Evolutionary conservation across 2,329 filamentous ascomycete species (phyloP).

Genomic region (Colletotrichum sp.): DNA sequence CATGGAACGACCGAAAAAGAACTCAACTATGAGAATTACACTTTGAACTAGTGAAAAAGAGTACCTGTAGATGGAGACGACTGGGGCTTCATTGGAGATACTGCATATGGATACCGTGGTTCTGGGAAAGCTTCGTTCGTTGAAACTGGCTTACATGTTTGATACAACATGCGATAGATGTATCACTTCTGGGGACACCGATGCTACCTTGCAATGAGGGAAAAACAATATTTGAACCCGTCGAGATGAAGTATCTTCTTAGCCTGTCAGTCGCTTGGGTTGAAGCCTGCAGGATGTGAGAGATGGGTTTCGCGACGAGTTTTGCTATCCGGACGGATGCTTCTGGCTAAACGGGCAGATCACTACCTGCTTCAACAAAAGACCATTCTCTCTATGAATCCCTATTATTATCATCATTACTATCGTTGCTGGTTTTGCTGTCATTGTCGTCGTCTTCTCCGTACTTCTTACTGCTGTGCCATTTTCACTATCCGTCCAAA

Average conservation of each 20-base stretch:
- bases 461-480: no score
- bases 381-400: no score
- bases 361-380: no score
- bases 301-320: not conserved
- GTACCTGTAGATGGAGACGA: not conserved
- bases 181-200: not conserved
- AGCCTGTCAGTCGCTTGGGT: not conserved
- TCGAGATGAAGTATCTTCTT: not conserved
- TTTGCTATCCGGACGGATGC: not conserved
- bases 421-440: no score
- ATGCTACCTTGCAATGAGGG: not conserved
- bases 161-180: not conserved
- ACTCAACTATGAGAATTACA: not conserved
- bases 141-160: not conserved
- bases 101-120: not conserved
- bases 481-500: no score
- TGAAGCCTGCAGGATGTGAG: not conserved
- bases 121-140: not conserved
- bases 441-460: no score
- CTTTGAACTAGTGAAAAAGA: not conserved
- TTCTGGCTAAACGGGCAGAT: no score
- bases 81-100: not conserved
- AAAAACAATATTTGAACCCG: not conserved
- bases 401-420: no score
- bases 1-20: not conserved